Evolutionary conservation across 2,329 filamentous ascomycete species (phyloP), one percentile per base, ranked within the genome.

Genomic region (Ceratocystis cubensis): DNA sequence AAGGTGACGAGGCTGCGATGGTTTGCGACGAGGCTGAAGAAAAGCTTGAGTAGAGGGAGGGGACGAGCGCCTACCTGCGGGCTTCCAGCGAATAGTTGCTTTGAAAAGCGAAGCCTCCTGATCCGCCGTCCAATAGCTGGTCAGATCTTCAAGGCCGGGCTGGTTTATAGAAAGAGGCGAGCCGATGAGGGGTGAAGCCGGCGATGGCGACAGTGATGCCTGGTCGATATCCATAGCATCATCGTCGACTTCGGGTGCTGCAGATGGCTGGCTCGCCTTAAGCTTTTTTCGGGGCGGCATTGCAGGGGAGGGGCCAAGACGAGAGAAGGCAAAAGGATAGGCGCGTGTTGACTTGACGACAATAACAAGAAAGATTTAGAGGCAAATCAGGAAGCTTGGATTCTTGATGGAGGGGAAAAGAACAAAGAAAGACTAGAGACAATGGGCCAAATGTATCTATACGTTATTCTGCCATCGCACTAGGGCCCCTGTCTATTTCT

Each of bases 81-180:
- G 94, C 74, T 99, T 99, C 88, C 89, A 96, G 73, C 87, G 84
- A 70, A 97, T 92, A 70, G 97, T 88, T 64, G 87, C 91, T 74
- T 96, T 96, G 78, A 96, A 91, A 0, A 99, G 81, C 50, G 91
- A 92, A 0, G 90, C 91, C 70, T 96, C 88, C 75, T 99, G 94
- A 73, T 96, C 93, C 72, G 96, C 92, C 3, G 91, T 96, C 94
- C 94, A 99, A 44, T 66, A 66, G 46, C 37, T 64, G 20, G 61
- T 68, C 30, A 87, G 84, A 70, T 93, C 89, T 66, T 84, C 83
- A 7, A 68, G 61, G 17, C 65, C 64, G 3, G 63, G 56, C 45
- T 62, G 66, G 15, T 45, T 61, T 33, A 68, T 68, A 4, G 66
- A 65, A 5, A 68, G 28, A 56, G 66, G 63, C 30, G 65, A 66